Evolutionary conservation across 1,284 basidiomycete genomes (phyloP).

Genomic region (Austroboletus novae-zelandiae): DNA sequence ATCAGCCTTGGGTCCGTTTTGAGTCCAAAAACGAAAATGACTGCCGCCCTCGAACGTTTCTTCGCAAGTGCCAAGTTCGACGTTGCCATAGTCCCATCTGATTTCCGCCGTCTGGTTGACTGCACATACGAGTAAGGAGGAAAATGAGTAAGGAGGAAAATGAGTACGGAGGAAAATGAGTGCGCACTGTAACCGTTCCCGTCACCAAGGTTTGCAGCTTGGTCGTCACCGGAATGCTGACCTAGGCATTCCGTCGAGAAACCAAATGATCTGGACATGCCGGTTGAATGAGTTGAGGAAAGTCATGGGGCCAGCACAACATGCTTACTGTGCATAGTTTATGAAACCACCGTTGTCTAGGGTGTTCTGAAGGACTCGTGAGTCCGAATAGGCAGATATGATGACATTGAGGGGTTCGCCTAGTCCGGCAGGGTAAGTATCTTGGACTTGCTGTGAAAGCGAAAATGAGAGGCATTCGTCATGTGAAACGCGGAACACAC

Average conservation of each 20-base stretch:
- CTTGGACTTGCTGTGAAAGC: constrained; percentile 46
- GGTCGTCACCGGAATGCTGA: constrained; percentile 69
- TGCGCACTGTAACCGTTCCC: constrained; percentile 66
- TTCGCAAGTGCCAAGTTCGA: constrained; percentile 73
- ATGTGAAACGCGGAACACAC: constrained; percentile 30
- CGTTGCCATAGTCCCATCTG: constrained; percentile 78
- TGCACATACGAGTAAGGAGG: constrained; percentile 27
- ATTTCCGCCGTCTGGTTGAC: constrained; percentile 78
- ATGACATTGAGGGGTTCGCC: constrained; percentile 92
- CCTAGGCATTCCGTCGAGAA: constrained; percentile 85
- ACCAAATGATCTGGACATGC: constrained; percentile 43
- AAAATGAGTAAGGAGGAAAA: constrained; percentile 11
- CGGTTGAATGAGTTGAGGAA: constrained; percentile 5
- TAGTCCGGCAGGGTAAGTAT: constrained; percentile 70
- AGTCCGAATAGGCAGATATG: constrained; percentile 79
- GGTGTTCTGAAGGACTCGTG: constrained; percentile 64
- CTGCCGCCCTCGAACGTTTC: constrained; percentile 88
- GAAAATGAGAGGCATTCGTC: background rate
- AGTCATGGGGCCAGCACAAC: background rate
- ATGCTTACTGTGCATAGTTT: constrained; percentile 70
- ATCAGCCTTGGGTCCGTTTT: constrained; percentile 62
- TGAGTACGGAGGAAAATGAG: constrained; percentile 18
- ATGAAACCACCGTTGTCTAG: constrained; percentile 69
- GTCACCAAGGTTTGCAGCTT: constrained; percentile 83
- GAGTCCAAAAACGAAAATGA: constrained; percentile 90